Base-by-base conservation (phyloP, 176 grass and related monocot species). In the Alloteropsis semialata region DNA sequence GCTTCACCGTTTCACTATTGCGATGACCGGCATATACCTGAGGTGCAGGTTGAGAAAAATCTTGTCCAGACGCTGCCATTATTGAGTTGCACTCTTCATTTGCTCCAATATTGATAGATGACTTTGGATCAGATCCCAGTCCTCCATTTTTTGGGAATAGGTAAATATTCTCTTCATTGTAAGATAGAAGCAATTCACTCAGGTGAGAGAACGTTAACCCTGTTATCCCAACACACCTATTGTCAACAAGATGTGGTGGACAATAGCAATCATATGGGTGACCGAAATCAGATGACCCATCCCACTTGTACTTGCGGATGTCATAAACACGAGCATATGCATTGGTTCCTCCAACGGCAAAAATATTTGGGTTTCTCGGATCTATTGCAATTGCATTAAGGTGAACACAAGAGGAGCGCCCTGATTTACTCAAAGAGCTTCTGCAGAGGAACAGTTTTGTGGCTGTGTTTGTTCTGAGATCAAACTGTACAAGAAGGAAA, bases 1-100 rank as follows among this genome's bases (percentile, higher is more conserved):
- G 88, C 69, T 98, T 98, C 43, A 97, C 95, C 3, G 95, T 98
- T 60, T 94, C 86, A 89, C 78, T 63, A 80, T 94, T 98, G n/a
- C 59, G 67, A 74, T 95, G 95, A 54, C 95, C 92, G 59, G 81
- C 32, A 71, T 87, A 98, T 44, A 76, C 79, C 81, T 80, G 87
- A 77, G 90, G 90, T 27, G 48, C 78, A 87, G 80, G 53, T 58
- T 21, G 74, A 82, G 84, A 37, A 66, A 50, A 43, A 89, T 74
- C 49, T 45, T 75, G 74, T 25, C 54, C 28, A 56, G 67, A 84
- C 73, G 55, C 25, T 33, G 60, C 18, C 22, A 64, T 53, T 88
- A 45, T 48, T 50, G 88, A 82, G 72, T 82, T 88, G 38, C 57
- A 65, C 57, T 63, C 73, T 78, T 91, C 79, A 75, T 77, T 41